Evolutionary conservation across 2,329 filamentous ascomycete genomes (phyloP).

Genomic region (Dactylellina sp.): DNA sequence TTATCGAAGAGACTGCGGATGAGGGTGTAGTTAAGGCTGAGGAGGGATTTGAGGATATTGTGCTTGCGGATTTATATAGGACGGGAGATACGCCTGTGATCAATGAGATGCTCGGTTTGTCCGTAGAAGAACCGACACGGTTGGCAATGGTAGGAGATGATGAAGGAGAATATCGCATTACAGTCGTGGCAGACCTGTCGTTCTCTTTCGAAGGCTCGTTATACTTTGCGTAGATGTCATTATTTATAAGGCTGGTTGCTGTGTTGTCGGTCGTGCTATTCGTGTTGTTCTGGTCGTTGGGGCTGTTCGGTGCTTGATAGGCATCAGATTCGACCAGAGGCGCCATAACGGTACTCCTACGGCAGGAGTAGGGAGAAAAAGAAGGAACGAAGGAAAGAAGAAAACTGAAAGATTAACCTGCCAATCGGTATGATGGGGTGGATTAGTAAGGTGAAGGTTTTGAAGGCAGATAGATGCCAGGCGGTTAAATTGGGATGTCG

Average conservation of each 20-base stretch:
- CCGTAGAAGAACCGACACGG: constrained; percentile 12
- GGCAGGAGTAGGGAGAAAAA: constrained; percentile 27
- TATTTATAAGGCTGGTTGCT: constrained; percentile 23
- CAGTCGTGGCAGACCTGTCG: constrained; percentile 3
- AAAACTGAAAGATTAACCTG: not conserved
- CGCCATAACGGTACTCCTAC: constrained; percentile 48
- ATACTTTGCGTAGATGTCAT: constrained; percentile 26
- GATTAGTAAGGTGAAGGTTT: not conserved
- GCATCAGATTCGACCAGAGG: constrained; percentile 40
- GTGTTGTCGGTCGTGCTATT: constrained; percentile 48
- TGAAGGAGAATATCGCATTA: constrained; percentile 26
- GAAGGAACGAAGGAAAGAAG: too few species aligned
- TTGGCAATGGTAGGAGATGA: constrained; percentile 14
- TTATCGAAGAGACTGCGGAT: constrained; percentile 43
- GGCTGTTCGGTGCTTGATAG: constrained; percentile 17
- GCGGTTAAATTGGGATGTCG: not conserved
- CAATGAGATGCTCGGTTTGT: constrained; percentile 46
- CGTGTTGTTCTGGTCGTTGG: constrained; percentile 41
- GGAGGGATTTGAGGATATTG: constrained; percentile 43
- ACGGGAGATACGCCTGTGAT: constrained; percentile 48
- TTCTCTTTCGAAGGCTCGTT: constrained; percentile 29
- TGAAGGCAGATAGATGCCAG: too few species aligned
- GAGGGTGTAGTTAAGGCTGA: constrained; percentile 47
- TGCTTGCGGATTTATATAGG: constrained; percentile 31
- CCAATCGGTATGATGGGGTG: not conserved